Base-by-base conservation (phyloP, 495 filamentous ascomycete species). In the Penicillium arizonense region DNA sequence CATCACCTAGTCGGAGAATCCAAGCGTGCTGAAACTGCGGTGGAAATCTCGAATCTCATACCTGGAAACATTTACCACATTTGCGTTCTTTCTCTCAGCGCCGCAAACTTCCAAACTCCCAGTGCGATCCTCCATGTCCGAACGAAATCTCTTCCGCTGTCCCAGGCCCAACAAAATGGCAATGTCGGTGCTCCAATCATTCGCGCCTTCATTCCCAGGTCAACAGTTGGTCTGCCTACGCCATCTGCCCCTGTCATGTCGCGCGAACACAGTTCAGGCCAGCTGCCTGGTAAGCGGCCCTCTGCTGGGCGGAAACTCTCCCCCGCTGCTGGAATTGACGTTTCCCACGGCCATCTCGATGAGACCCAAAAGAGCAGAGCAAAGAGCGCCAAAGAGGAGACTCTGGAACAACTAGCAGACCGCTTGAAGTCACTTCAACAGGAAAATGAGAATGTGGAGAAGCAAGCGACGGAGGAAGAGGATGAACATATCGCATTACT, bases 11-110 rank as follows among this genome's bases (percentile, higher is more conserved):
- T 95, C 47, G 93, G 93, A 57, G 90, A 96, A 63, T 89, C 90
- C 13, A 83, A 84, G 59, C 83, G 86, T 56, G 81, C 86, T 52
- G 94, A 97, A 72, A 90, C 91, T 3, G 89, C 91, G 16, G 89
- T 97, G 45, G 91, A 88, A 44, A 89, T 98, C 47, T 87, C 83
- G 5, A 88, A 90, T 35, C 77, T 98, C 13, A 84, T 88, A 52
- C 90, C 94, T 0, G 82, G 89, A 43, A 87, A 87, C 63, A 95
- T 88, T 53, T 97, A 97, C 71, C 91, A 91, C 53, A 85, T 97
- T 11, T 86, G 95, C 46, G 89, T 97, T 36, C 86, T 96, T 55
- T 90, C 91, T 9, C 84, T 94, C 24, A 95, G 91, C 44, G 82
- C 87, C 6, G 87, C 90, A 50, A 93, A 94, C 67, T 96, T 97